These are phyloP conservation scores for Candida sanyaensis DNA, from an alignment of 1,139 yeast genomes.

Conservation along the genomic window DNA sequence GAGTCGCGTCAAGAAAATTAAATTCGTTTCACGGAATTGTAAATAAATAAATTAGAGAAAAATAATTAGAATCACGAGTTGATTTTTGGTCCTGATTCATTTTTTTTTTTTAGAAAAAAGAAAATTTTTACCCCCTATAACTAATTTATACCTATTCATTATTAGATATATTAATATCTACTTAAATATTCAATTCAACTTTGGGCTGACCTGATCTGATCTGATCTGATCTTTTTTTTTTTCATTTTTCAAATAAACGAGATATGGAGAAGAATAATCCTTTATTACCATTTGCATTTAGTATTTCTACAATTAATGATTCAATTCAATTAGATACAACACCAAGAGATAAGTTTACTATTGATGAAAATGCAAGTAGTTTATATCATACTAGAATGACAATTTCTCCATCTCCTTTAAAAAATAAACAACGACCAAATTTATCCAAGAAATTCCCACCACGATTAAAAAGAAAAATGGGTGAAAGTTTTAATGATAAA, in stretches of 20 bases:
- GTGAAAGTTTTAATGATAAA: constrained; percentile 48
- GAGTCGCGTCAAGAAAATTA: too few relatives aligned
- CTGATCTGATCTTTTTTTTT: neutral
- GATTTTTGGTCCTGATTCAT: too few relatives aligned
- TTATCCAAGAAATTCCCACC: constrained; percentile 44
- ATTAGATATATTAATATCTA: too few relatives aligned
- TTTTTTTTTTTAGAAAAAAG: too few relatives aligned
- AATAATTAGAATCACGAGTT: too few relatives aligned
- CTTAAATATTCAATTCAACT: too few relatives aligned
- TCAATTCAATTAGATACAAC: constrained; percentile 33
- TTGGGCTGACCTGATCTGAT: neutral
- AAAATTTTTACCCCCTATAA: too few relatives aligned
- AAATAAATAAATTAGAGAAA: too few relatives aligned
- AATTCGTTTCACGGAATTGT: too few relatives aligned
- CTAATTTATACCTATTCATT: too few relatives aligned
- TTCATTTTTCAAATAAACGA: neutral
- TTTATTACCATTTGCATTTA: constrained; percentile 48
- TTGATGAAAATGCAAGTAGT: constrained; percentile 43
- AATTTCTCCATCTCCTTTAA: constrained; percentile 6
- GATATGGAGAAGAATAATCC: constrained; percentile 41
- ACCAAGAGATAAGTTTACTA: constrained; percentile 34
- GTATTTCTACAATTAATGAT: constrained; percentile 27
- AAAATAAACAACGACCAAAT: constrained; percentile 28
- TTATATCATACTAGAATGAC: constrained; percentile 34
- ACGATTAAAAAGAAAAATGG: constrained; percentile 45